Conservation (phyloP, 805 yeast species). For the Nakazawaea sp. region DNA sequence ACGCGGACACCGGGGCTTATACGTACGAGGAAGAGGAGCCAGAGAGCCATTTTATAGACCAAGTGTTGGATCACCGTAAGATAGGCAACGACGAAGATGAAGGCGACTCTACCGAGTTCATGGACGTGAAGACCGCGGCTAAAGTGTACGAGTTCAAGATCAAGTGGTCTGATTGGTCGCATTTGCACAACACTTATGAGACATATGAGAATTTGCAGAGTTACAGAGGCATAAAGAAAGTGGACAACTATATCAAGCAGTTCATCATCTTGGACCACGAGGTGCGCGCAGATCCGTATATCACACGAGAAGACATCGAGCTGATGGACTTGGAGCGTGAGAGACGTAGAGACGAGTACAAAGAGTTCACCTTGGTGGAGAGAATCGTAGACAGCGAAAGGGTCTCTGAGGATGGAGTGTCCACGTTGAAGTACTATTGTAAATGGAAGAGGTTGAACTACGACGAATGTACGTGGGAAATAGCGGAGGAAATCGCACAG, state of each 20-base stretch:
- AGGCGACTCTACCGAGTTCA: constrained; percentile 26
- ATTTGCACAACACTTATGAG: constrained; percentile 95
- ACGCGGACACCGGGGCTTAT: constrained; percentile 13
- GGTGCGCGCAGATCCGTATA: constrained; percentile 69
- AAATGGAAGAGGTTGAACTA: constrained; percentile 93
- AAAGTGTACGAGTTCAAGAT: constrained; percentile 45
- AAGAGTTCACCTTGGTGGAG: constrained; percentile 81
- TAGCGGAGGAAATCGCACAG: constrained; percentile 79
- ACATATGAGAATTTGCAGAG: constrained; percentile 44
- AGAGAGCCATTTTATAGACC: constrained; percentile 21
- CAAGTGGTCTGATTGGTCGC: constrained; percentile 86
- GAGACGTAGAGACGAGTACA: constrained; percentile 73
- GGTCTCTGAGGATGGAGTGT: constrained; percentile 51
- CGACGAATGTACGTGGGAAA: constrained; percentile 97
- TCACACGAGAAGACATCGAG: constrained; percentile 89
- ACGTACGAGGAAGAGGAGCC: constrained; percentile 14
- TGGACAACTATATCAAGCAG: constrained; percentile 86
- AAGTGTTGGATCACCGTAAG: constrained; percentile 50
- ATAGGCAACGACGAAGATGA: constrained; percentile 25
- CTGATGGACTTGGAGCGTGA: constrained; percentile 89
- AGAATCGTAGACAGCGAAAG: constrained; percentile 86
- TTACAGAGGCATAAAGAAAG: constrained; percentile 71
- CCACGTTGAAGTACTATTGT: constrained; percentile 72
- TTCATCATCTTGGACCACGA: constrained; percentile 67
- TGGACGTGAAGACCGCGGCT: constrained; percentile 14